A percentile compares a stretch with the other conserved stretches of the same genome.
These are phyloP conservation scores for Hypoxylon sp. DNA, from an alignment of 2,329 filamentous ascomycete species.

Conservation along the genomic window DNA sequence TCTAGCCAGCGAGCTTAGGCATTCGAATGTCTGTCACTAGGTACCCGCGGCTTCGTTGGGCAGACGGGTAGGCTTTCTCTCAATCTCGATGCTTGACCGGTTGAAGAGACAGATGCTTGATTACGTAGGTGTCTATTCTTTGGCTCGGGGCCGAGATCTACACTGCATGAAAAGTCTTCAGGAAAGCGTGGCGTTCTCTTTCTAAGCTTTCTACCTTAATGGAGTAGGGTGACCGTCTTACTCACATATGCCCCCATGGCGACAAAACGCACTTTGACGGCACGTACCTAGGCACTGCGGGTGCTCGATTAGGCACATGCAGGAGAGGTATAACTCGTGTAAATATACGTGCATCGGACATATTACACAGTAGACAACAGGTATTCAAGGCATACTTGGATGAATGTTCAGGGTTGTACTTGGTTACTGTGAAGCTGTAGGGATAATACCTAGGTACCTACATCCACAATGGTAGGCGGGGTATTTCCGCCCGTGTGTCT, in stretches of 20 bases:
- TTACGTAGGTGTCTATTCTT: background rate
- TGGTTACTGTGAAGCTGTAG: background rate
- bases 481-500: background rate
- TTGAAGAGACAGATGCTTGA: constrained; percentile 18
- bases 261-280: constrained; percentile 16
- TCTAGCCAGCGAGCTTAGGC: background rate
- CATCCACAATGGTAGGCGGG: background rate
- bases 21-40: too few species aligned
- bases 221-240: constrained; percentile 35
- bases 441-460: background rate
- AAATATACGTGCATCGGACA: background rate
- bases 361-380: background rate
- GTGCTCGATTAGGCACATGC: constrained; percentile 1
- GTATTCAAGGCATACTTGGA: background rate
- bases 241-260: constrained; percentile 25
- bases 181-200: constrained; percentile 23
- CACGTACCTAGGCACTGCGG: background rate
- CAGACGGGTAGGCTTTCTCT: constrained; percentile 6
- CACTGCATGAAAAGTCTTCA: constrained; percentile 26
- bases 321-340: background rate
- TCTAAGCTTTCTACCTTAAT: constrained; percentile 11
- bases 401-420: background rate
- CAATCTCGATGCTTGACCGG: constrained; percentile 24
- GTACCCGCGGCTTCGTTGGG: background rate
- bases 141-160: constrained; percentile 34